Conservation (phyloP, 2,329 filamentous ascomycete genomes). For the Beauveria pseudobassiana region DNA sequence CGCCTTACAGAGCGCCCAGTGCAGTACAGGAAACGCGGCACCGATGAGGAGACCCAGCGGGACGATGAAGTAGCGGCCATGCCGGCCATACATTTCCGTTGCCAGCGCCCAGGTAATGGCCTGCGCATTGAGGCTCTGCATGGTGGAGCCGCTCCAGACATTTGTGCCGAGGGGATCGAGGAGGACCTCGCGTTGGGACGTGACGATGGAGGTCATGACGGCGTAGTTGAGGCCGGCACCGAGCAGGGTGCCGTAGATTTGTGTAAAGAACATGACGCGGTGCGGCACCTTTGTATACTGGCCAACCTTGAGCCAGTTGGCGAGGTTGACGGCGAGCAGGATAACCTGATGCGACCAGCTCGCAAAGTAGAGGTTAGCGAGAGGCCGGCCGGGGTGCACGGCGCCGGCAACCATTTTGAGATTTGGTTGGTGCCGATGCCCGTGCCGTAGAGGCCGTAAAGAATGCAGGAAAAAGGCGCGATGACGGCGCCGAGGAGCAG, state of each 20-base stretch:
- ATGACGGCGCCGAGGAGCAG: conserved; percentile 29
- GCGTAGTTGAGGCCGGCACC: conserved; percentile 38
- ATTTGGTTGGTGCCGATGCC: conserved; percentile 18
- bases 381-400: conserved; percentile 30
- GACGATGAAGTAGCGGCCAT: conserved; percentile 28
- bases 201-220: conserved; percentile 38
- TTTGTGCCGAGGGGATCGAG: conserved; percentile 31
- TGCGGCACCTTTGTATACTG: conserved; percentile 32
- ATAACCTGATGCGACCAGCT: conserved; percentile 26
- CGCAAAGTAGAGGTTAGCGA: conserved; percentile 38
- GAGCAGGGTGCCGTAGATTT: conserved; percentile 33
- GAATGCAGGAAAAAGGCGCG: conserved; percentile 27
- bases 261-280: conserved; percentile 31
- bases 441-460: conserved; percentile 17
- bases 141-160: conserved; percentile 40
- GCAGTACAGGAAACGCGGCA: conserved; percentile 31
- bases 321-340: conserved; percentile 23
- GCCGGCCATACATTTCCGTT: conserved; percentile 33
- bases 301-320: conserved; percentile 27
- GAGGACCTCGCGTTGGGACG: conserved; percentile 33
- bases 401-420: conserved; percentile 40
- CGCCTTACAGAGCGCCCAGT: conserved; percentile 22
- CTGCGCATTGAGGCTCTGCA: conserved; percentile 37
- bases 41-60: conserved; percentile 35
- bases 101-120: conserved; percentile 27